Conservation (phyloP, 208 protist species). For the Tritrichomonas foetus region DNA sequence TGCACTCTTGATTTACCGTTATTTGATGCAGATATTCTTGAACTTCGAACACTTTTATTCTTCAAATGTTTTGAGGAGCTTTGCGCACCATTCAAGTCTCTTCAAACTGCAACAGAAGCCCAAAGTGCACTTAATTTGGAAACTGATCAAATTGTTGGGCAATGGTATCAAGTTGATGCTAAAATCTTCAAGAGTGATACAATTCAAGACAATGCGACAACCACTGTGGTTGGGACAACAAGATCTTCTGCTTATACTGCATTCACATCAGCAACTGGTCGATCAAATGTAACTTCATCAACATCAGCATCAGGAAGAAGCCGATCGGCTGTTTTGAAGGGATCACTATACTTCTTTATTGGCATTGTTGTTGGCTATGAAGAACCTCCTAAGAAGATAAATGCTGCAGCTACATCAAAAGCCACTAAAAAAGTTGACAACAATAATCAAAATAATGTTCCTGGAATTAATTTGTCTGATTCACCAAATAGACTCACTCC, state of each 20-base stretch:
- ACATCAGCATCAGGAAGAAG: not conserved
- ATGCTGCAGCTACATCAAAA: too few species aligned
- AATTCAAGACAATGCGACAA: not conserved
- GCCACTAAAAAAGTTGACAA: too few species aligned
- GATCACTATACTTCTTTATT: not conserved
- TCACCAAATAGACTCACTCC: not conserved
- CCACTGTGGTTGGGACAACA: not conserved
- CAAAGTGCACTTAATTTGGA: not conserved
- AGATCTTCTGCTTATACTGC: not conserved
- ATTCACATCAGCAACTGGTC: not conserved
- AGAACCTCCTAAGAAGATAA: not conserved
- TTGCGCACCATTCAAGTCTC: not conserved
- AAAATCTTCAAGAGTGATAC: not conserved
- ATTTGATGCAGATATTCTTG: not conserved
- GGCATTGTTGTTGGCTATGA: not conserved
- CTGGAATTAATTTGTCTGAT: too few species aligned
- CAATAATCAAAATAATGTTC: too few species aligned
- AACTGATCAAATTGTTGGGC: not conserved
- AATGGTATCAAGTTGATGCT: conserved; percentile 22
- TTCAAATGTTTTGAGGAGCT: conserved; percentile 22
- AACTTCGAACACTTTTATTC: not conserved
- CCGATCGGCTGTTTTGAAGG: not conserved
- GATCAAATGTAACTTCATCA: not conserved
- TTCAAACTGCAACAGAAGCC: not conserved
- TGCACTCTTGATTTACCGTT: not conserved